A percentile compares a stretch with the other conserved stretches of the same genome.
These are phyloP conservation scores for Mortierella polycephala DNA, from an alignment of 371 early-diverging fungal genomes.

Conservation along the genomic window DNA sequence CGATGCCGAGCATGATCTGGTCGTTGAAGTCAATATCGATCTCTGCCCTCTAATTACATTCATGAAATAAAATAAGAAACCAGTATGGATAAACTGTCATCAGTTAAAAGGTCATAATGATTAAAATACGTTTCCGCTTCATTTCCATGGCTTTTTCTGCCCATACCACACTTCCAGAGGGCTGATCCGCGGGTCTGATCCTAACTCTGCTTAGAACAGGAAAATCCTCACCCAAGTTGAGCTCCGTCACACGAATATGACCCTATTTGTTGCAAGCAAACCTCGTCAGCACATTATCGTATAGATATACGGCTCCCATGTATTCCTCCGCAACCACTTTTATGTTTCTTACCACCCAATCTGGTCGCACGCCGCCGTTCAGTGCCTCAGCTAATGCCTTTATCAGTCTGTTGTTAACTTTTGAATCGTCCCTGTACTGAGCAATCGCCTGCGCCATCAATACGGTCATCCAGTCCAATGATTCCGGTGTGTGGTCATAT, in stretches of 20 bases:
- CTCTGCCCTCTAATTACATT: conserved; percentile 69
- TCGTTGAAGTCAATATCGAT: conserved; percentile 86
- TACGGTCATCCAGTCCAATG: conserved; percentile 94
- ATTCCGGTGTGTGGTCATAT: conserved; percentile 77
- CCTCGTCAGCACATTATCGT: no score
- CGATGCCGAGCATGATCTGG: conserved; percentile 80
- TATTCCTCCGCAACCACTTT: background rate
- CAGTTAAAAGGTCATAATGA: no score
- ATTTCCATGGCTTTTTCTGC: background rate
- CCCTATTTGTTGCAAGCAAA: conserved; percentile 60
- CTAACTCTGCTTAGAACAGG: conserved; percentile 80
- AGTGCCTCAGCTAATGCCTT: conserved; percentile 79
- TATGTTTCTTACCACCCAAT: conserved; percentile 72
- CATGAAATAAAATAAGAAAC: background rate
- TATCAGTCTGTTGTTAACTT: conserved; percentile 77
- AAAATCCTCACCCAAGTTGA: conserved; percentile 91
- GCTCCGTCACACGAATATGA: conserved; percentile 86
- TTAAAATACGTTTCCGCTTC: no score
- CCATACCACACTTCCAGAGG: conserved; percentile 72
- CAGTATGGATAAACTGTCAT: background rate
- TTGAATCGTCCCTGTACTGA: conserved; percentile 85
- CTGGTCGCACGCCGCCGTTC: conserved; percentile 84
- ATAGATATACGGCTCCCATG: no score
- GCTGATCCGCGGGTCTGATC: conserved; percentile 76
- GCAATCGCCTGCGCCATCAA: conserved; percentile 87